Base-by-base conservation (phyloP, 805 yeast genomes). In the Cyberlindnera misumaiensis region DNA sequence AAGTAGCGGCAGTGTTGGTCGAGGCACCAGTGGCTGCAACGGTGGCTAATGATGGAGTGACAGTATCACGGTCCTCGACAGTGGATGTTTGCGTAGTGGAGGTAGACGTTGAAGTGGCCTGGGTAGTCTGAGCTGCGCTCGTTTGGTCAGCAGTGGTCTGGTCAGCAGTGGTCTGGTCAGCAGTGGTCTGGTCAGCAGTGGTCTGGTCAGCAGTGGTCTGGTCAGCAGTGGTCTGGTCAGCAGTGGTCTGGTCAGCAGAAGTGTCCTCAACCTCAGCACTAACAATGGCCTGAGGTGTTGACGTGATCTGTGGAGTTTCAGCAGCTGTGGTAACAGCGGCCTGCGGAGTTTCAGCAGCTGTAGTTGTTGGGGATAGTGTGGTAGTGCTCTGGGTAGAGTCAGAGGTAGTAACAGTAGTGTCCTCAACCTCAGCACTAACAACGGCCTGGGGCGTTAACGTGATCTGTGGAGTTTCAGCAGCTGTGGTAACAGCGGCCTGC, bases 61-160 rank as follows among this genome's bases (percentile, higher is more conserved):
- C 24, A 12, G 62, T 46, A 13, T 42, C 40, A 4, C 57, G 42
- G 12, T 46, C 43, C 20, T 44, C 36, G n/a, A 54, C 32, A 28
- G 48, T 32, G 13, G 46, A 16, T 15, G 52, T 36, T 17, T n/a
- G 47, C 34, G 31, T 25, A 40, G 46, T 13, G 12, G 44, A 35
- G 15, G 50, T 45, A 36, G 57, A 31, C 12, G 58, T 27, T 7
- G 50, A 32, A n/a, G 49, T 32, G 9, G 43, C 34, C 28, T 45
- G 35, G 14, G 44, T 22, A 4, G 53, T 35, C 16, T 44, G 14
- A 3, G 44, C 27, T 8, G 48, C 34, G 11, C 49, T 13, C 25
- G 51, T 33, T 11, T 24, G 27, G 11, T 24, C 11, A 8, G 27
- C 11, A 18, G 51, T 40, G 11, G 43, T 27, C 28, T 27, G 28